Evolutionary conservation across 2,329 filamentous ascomycete genomes (phyloP), one percentile per base, ranked within the genome.

Genomic region (Fusarium chuoi): DNA sequence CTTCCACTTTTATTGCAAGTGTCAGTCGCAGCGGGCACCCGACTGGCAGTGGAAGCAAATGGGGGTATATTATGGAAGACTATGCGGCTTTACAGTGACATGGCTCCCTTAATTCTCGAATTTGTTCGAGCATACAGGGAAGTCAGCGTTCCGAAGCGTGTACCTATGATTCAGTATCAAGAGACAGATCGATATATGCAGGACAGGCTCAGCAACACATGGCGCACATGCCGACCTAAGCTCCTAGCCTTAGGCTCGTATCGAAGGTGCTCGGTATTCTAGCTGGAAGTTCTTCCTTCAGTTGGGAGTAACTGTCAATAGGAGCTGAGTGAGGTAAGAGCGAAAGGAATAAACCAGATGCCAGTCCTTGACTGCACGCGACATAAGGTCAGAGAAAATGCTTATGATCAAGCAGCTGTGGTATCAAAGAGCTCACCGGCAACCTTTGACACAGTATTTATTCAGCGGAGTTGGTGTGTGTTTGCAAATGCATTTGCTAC

Each of bases 11-110:
- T 35, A 33, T 44, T 51, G 38, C 13, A 49, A 45, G 41, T 28
- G 48, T 46, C 58, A 56, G 55, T 58, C 62, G 51, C 55, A 65
- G 52, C 59, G 51, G 66, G 70, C 64, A 66, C 63, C 55, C 61
- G 62, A 61, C 56, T 64, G 71, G 57, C 64, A 70, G 59, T 66
- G 45, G 22, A 36, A 48, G 28, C 44, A 45, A 52, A 45, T 41
- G 46, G 41, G 41, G 28, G 28, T 20, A 55, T 20, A 18, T 48
- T 39, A 57, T 48, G 24, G 45, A 54, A 36, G 44, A 55, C 62
- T 44, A 38, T 62, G 33, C 10, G 26, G 22, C n/a, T 39, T 24
- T 41, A 42, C 28, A 44, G 22, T 26, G 41, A 22, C 24, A 39
- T 12, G 5, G 18, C 54, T n/a, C 20, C 20, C n/a, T 30, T 15